phyloP scores from a whole-genome alignment of 2,329 filamentous ascomycete species.

The Fusarium marasasianum region DNA sequence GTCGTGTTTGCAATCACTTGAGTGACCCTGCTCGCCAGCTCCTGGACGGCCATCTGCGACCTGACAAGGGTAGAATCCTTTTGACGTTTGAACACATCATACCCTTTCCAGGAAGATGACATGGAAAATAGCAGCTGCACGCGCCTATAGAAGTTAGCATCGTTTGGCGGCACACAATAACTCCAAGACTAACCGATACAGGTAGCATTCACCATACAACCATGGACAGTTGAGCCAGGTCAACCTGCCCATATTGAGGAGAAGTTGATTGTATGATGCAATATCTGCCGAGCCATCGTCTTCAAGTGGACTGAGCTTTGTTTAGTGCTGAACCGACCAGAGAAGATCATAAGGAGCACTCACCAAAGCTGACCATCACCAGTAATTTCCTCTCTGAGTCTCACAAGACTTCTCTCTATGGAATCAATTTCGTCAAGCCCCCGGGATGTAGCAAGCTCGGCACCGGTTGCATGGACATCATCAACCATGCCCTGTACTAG shows the following conservation, averaged over 20 bases:
- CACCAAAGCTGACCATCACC: not conserved
- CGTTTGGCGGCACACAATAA: rapidly evolving
- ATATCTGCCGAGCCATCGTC: not conserved
- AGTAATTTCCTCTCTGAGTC: not conserved
- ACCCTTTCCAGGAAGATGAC: not conserved
- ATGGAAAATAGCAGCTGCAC: not conserved
- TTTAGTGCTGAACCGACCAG: not conserved
- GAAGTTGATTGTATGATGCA: not conserved
- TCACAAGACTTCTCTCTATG: not conserved
- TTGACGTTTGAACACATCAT: slow-evolving; percentile 3
- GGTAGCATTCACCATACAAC: slow-evolving; percentile 12
- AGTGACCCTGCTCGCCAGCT: not conserved
- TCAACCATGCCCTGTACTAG: slow-evolving; percentile 1
- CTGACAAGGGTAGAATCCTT: not conserved
- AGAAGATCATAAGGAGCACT: not conserved
- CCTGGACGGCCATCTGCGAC: not conserved
- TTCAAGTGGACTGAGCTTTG: not conserved
- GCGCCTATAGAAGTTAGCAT: not conserved
- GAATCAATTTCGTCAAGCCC: not conserved
- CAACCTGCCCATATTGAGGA: not conserved
- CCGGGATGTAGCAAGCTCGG: not conserved
- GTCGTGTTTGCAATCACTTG: not conserved
- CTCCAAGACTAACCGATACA: not conserved
- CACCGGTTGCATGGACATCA: not conserved
- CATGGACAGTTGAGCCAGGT: slow-evolving; percentile 8